These are phyloP conservation scores for Candida easanensis DNA, from an alignment of 805 yeast species.

Conservation along the genomic window DNA sequence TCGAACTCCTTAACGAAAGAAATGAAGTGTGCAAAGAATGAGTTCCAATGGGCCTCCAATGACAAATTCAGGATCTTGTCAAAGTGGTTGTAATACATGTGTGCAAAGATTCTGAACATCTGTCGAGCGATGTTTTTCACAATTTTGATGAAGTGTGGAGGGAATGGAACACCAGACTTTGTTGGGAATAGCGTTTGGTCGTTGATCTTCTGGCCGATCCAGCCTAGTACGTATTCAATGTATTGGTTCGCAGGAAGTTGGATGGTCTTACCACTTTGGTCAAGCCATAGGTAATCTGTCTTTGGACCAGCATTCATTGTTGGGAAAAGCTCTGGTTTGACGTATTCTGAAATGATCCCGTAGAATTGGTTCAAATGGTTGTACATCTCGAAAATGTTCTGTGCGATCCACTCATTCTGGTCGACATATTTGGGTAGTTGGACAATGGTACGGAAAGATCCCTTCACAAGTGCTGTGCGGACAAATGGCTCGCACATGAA, in stretches of 20 bases:
- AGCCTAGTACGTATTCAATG: constrained; percentile 85
- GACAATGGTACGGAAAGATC: constrained; percentile 93
- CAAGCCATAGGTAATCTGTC: constrained; percentile 89
- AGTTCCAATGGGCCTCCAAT: constrained; percentile 96
- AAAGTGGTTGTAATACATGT: constrained; percentile 90
- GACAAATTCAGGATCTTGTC: constrained; percentile 90
- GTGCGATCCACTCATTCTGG: constrained; percentile 91
- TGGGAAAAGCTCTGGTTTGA: constrained; percentile 85
- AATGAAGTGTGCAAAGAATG: constrained; percentile 91
- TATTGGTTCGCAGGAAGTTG: constrained; percentile 91
- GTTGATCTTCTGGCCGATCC: constrained; percentile 84
- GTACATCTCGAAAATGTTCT: constrained; percentile 86
- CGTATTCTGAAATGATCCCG: constrained; percentile 86
- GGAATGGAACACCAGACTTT: constrained; percentile 82
- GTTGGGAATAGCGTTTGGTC: constrained; percentile 94
- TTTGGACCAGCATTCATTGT: constrained; percentile 96
- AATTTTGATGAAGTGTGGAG: constrained; percentile 77
- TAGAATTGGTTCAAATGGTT: constrained; percentile 84
- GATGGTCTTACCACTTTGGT: constrained; percentile 72
- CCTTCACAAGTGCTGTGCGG: constrained; percentile 91
- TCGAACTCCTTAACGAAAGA: constrained; percentile 84
- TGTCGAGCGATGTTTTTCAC: constrained; percentile 86
- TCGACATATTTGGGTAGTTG: constrained; percentile 95
- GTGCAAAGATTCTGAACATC: constrained; percentile 94
- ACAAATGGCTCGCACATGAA: constrained; percentile 92